A percentile compares a stretch with the other conserved stretches of the same genome.
Evolutionary conservation across 2,329 filamentous ascomycete species (phyloP).

Genomic region (Colletotrichum sp.): DNA sequence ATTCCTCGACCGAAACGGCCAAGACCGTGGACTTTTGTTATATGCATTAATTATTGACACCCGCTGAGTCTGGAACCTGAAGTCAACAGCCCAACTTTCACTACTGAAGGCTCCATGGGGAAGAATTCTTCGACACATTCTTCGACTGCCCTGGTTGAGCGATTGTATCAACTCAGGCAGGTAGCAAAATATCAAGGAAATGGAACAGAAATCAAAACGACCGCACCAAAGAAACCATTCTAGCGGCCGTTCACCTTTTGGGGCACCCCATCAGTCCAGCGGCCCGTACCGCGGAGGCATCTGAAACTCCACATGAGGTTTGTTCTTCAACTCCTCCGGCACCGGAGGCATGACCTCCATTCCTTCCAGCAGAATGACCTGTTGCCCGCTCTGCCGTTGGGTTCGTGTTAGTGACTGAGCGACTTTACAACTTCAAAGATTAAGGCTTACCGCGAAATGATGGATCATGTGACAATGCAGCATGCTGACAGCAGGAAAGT

Average conservation of each 20-base stretch:
- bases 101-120: fast-evolving
- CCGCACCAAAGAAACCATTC: neutral
- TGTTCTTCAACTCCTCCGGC: neutral
- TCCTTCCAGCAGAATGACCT: neutral
- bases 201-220: fast-evolving
- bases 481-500: slow-evolving; percentile 1
- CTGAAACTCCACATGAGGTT: neutral
- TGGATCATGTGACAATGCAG: slow-evolving; percentile 15
- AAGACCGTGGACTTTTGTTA: neutral
- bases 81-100: fast-evolving
- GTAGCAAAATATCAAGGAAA: fast-evolving
- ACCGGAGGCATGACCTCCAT: slow-evolving; percentile 11
- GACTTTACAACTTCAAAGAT: neutral
- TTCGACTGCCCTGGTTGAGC: fast-evolving
- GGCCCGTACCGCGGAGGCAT: slow-evolving; percentile 1
- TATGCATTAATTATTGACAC: fast-evolving
- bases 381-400: neutral
- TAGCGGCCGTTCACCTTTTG: neutral
- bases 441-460: neutral
- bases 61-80: fast-evolving
- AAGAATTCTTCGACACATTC: fast-evolving
- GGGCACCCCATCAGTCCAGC: neutral
- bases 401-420: neutral
- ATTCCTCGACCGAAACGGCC: neutral
- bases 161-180: fast-evolving